Conservation (phyloP, 2,329 filamentous ascomycete species). For the Aspergillus terreus region DNA sequence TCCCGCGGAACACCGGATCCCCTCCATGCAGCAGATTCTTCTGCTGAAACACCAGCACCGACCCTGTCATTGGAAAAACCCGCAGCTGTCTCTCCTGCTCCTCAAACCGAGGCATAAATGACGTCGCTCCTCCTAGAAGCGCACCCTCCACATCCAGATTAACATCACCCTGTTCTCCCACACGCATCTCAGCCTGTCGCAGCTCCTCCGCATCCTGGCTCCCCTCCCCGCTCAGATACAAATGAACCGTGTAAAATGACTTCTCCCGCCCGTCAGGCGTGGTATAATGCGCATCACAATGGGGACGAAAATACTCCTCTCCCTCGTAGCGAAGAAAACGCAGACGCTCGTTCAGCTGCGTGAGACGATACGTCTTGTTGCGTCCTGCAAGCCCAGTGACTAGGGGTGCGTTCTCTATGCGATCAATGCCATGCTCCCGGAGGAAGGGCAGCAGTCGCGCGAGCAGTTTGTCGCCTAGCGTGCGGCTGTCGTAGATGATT, state of each 20-base stretch:
- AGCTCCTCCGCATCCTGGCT: slow-evolving; percentile 32
- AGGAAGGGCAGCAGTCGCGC: slow-evolving; percentile 49
- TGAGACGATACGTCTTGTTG: slow-evolving; percentile 34
- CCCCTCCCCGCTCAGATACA: slow-evolving; percentile 51
- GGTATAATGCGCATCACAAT: slow-evolving; percentile 64
- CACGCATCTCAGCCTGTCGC: slow-evolving; percentile 15
- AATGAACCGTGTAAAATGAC: slow-evolving; percentile 53
- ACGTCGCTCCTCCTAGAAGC: slow-evolving; percentile 54
- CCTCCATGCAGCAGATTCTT: slow-evolving; percentile 50
- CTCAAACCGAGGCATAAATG: slow-evolving; percentile 41
- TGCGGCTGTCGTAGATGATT: slow-evolving; percentile 68
- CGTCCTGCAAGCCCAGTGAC: slow-evolving; percentile 46
- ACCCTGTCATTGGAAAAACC: slow-evolving; percentile 49
- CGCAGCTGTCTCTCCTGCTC: slow-evolving; percentile 32
- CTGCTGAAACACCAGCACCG: slow-evolving; percentile 57
- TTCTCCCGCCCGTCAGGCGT: slow-evolving; percentile 51
- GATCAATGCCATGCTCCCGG: slow-evolving; percentile 46
- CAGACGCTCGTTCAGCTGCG: slow-evolving; percentile 66
- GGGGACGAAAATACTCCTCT: slow-evolving; percentile 71
- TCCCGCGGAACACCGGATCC: slow-evolving; percentile 51
- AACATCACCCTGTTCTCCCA: slow-evolving; percentile 8
- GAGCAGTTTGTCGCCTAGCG: slow-evolving; percentile 62
- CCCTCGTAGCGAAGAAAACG: slow-evolving; percentile 69
- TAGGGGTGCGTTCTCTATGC: slow-evolving; percentile 29
- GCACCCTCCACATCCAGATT: slow-evolving; percentile 25